Conservation (phyloP, 768 basidiomycete genomes). For the Phaeolepiota aurea region DNA sequence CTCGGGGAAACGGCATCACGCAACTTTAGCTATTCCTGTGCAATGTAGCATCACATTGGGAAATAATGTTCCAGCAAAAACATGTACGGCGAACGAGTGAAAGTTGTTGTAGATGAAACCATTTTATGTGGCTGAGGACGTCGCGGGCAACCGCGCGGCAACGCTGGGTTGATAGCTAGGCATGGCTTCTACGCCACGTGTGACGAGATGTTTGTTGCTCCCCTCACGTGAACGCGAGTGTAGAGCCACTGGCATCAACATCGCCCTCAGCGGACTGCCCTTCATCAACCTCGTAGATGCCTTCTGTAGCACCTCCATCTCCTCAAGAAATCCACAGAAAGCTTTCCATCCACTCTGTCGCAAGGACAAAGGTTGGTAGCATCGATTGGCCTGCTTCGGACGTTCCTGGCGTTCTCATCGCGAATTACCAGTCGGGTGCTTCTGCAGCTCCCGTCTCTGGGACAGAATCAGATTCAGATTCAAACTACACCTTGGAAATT, state of each 20-base stretch:
- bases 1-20: background rate
- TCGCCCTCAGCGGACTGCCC: background rate
- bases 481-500: constrained; percentile 49
- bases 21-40: background rate
- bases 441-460: constrained; percentile 39
- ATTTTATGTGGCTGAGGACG: no score
- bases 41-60: no score
- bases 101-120: no score
- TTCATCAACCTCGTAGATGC: constrained; percentile 16
- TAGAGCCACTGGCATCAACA: background rate
- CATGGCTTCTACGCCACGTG: background rate
- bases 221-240: background rate
- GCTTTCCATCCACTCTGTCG: constrained; percentile 65
- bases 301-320: constrained; percentile 58
- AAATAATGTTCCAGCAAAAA: no score
- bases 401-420: no score
- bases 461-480: constrained; percentile 85
- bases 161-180: no score
- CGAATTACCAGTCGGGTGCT: background rate
- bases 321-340: constrained; percentile 84
- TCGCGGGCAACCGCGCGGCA: no score
- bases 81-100: no score
- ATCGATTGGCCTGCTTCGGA: constrained; percentile 6
- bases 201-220: no score
- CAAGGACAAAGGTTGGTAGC: constrained; percentile 39